Conservation (phyloP, 495 filamentous ascomycete species). For the Polyplosphaeria fusca region DNA sequence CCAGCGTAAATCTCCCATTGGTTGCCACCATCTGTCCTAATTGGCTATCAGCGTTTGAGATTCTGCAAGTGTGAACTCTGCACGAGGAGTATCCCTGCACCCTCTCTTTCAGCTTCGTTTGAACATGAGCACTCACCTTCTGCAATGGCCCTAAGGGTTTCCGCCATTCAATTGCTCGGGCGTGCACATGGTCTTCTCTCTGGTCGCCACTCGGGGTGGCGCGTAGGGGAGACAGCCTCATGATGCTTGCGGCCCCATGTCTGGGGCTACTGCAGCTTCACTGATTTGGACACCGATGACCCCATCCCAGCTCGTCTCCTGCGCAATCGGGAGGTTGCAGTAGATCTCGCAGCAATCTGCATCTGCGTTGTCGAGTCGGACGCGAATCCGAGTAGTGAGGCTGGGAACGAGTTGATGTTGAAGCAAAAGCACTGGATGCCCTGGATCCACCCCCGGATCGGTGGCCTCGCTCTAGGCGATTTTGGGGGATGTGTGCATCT, state of each 20-base stretch:
- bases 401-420: too few relatives aligned
- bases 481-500: too few relatives aligned
- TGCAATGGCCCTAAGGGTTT: neutral
- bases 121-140: too few relatives aligned
- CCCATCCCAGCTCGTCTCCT: neutral
- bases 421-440: too few relatives aligned
- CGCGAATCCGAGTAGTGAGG: too few relatives aligned
- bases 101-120: too few relatives aligned
- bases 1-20: slow-evolving; percentile 6
- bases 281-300: slow-evolving; percentile 23
- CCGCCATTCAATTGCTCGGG: too few relatives aligned
- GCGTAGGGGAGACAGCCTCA: neutral
- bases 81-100: too few relatives aligned
- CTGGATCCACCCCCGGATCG: too few relatives aligned
- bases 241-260: slow-evolving; percentile 12
- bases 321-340: slow-evolving; percentile 12
- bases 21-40: slow-evolving; percentile 4
- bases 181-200: too few relatives aligned
- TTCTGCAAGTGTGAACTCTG: slow-evolving; percentile 1
- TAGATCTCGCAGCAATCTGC: slow-evolving; percentile 10
- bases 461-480: too few relatives aligned
- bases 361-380: neutral
- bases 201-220: too few relatives aligned
- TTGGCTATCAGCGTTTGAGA: slow-evolving; percentile 20
- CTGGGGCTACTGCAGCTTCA: slow-evolving; percentile 27